Conservation (phyloP, 768 basidiomycete species). For the Calocera cornea region DNA sequence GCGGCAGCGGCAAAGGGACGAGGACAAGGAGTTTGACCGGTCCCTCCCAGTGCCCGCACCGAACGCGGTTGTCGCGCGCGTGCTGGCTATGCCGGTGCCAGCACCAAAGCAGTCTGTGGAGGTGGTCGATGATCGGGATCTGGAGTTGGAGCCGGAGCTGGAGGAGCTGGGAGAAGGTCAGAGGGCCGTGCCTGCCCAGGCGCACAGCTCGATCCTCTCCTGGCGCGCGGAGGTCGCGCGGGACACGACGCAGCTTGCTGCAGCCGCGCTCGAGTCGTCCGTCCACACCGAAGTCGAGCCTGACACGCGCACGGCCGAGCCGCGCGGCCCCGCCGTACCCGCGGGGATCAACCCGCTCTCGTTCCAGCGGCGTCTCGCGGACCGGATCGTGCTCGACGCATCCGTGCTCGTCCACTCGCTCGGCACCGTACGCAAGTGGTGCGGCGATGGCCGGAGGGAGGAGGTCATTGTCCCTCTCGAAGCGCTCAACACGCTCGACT, state of each 20-base stretch:
- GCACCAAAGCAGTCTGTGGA: background rate
- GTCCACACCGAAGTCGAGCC: background rate
- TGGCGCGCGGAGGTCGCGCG: background rate
- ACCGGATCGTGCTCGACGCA: constrained; percentile 53
- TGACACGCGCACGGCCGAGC: background rate
- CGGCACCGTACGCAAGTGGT: constrained; percentile 70
- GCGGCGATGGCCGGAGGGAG: constrained; percentile 61
- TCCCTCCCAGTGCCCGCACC: background rate
- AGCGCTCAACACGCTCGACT: constrained; percentile 81
- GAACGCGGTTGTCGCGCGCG: background rate
- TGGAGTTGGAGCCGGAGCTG: background rate
- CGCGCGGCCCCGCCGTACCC: background rate
- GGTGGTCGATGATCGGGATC: background rate
- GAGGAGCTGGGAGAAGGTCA: background rate
- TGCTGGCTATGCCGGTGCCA: background rate
- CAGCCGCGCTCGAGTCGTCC: background rate
- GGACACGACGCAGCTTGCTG: background rate
- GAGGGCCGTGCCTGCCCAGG: background rate
- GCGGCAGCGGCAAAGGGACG: background rate
- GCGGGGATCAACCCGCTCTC: background rate
- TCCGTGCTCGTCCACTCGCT: constrained; percentile 69
- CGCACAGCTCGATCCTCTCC: background rate
- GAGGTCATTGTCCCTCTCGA: constrained; percentile 75
- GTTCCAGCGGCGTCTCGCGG: constrained; percentile 3
- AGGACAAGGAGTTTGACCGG: background rate